Evolutionary conservation across 2,329 filamentous ascomycete genomes (phyloP).

Genomic region (Stachybotrys chartarum): DNA sequence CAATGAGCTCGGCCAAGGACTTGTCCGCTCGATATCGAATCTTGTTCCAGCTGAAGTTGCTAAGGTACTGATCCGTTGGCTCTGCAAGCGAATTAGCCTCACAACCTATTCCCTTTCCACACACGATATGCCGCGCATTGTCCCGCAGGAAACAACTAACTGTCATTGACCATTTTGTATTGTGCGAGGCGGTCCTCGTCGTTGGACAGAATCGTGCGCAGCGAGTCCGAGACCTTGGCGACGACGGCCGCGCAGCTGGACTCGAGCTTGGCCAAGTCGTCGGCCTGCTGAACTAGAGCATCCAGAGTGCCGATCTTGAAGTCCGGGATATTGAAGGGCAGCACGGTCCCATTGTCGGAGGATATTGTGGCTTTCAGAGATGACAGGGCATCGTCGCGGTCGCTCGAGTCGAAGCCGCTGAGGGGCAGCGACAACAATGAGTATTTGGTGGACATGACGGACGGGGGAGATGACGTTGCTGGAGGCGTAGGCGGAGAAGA

Average conservation of each 20-base stretch:
- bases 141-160: constrained; percentile 41
- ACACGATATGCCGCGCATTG: not conserved
- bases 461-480: constrained; percentile 3
- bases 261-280: constrained; percentile 88
- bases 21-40: constrained; percentile 95
- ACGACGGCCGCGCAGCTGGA: constrained; percentile 73
- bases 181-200: constrained; percentile 75
- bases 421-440: constrained; percentile 85
- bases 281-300: constrained; percentile 89
- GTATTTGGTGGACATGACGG: constrained; percentile 56
- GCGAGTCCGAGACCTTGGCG: constrained; percentile 78
- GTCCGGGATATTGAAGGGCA: constrained; percentile 76
- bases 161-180: constrained; percentile 92
- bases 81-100: constrained; percentile 43
- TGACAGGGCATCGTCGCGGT: constrained; percentile 74
- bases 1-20: constrained; percentile 77
- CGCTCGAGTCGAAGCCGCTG: constrained; percentile 73
- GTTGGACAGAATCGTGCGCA: constrained; percentile 75
- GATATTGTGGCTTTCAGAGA: constrained; percentile 66
- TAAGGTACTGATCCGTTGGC: constrained; percentile 89
- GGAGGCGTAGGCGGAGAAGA: constrained; percentile 1
- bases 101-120: not conserved
- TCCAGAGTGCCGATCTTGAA: constrained; percentile 98
- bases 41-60: constrained; percentile 92
- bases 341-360: constrained; percentile 66